Evolutionary conservation across 2,329 filamentous ascomycete genomes (phyloP), one percentile per base, ranked within the genome.

Genomic region (Botrytis tulipae): DNA sequence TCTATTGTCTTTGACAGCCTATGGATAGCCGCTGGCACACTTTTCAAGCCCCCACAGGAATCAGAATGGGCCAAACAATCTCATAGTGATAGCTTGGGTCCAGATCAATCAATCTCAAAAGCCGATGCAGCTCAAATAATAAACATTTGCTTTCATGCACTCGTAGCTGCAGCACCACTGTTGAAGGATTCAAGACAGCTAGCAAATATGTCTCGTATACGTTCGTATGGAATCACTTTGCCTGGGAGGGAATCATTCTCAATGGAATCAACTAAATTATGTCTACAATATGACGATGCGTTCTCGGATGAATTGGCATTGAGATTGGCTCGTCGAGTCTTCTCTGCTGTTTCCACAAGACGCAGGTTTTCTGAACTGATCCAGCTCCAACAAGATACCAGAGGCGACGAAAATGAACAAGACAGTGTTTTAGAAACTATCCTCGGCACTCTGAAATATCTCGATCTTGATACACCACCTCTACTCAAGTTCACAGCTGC

Each of bases 1-100:
- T 87, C 83, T 65, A 79, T 91, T 32, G 88, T 91, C 3, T 87
- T 91, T 70, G 87, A 91, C 78, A 90, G 88, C 77, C 83, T 92
- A 8, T 92, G 90, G 90, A 83, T 88, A 76, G 88, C 88, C 9
- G 84, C 89, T 1, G 86, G 85, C 12, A 84, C 84, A 65, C 82
- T 92, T 7, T 92, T 91, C 76, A 82, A 84, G n/a, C 85, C 87
- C 2, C 87, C 89, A 1, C 73, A 77, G 60, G 74, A 76, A 54
- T 61, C 80, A 42, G 79, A 80, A 22, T 78, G 77, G 77, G 73
- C 72, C 14, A 78, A 78, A 69, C 77, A 79, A 25, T 48, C 66
- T 32, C 51, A 69, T 37, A 51, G 54, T 37, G 69, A 73, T 40
- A 63, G 67, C 8, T 44, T 32, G 12, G 20, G 59, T 16, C 68